phyloP scores from a whole-genome alignment of 176 grass and related monocot genomes.

The Hordeum marinum region DNA sequence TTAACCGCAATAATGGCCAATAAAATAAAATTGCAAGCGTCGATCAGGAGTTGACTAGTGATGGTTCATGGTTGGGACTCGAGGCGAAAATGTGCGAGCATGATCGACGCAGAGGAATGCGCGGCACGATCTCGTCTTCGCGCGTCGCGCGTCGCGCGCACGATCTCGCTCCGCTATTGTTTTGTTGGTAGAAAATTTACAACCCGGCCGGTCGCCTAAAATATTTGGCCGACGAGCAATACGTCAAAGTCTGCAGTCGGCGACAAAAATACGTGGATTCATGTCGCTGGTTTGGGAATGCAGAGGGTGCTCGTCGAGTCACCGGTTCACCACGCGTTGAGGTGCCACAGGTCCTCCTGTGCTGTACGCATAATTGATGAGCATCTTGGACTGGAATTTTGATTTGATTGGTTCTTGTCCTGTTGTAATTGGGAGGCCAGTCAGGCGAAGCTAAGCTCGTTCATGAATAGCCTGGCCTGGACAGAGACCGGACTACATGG shows the following conservation, averaged over 20 bases:
- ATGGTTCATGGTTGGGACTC: neutral
- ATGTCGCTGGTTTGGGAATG: neutral
- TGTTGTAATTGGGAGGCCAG: neutral
- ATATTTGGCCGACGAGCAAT: neutral
- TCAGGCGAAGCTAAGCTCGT: neutral
- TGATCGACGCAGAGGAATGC: neutral
- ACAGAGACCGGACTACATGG: too few relatives aligned
- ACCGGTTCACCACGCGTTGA: neutral
- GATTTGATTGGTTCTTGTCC: neutral
- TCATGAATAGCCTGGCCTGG: too few relatives aligned
- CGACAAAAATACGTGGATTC: neutral
- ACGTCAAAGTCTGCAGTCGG: neutral
- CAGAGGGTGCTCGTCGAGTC: neutral
- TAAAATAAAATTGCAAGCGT: neutral
- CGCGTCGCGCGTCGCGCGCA: neutral
- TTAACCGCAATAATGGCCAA: neutral
- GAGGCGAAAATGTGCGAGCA: neutral
- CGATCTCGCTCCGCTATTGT: neutral
- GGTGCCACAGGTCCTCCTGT: neutral
- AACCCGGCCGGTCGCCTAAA: neutral
- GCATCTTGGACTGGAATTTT: too few relatives aligned
- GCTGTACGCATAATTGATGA: neutral
- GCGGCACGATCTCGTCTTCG: neutral
- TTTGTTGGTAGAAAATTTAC: too few relatives aligned
- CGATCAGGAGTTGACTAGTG: neutral